These are phyloP conservation scores for Stephanodiscus triporus DNA, from an alignment of 108 stramenopile genomes.

Conservation along the genomic window DNA sequence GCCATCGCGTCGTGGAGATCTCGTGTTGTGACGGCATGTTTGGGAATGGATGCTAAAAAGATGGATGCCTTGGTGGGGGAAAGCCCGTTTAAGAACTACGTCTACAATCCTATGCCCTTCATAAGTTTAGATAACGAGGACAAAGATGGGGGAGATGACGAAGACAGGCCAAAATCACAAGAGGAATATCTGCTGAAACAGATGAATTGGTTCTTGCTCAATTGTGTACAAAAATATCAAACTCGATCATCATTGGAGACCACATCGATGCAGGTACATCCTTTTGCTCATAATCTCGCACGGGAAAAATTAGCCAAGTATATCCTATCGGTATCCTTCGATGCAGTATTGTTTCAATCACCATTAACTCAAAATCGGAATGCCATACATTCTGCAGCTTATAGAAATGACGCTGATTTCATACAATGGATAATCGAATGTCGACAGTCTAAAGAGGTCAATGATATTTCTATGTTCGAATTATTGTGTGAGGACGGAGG, in stretches of 20 bases:
- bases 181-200: slow-evolving; percentile 34
- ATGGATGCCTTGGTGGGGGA: slow-evolving; percentile 66
- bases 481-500: slow-evolving; percentile 73
- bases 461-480: slow-evolving; percentile 45
- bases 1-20: slow-evolving; percentile 67
- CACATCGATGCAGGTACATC: not conserved
- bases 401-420: slow-evolving; percentile 34
- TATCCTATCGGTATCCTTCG: slow-evolving; percentile 28
- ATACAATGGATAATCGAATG: slow-evolving; percentile 27
- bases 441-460: not conserved
- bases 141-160: slow-evolving; percentile 1
- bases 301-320: slow-evolving; percentile 40
- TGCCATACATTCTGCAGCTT: slow-evolving; percentile 40
- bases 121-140: slow-evolving; percentile 10
- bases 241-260: not conserved
- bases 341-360: slow-evolving; percentile 25
- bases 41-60: slow-evolving; percentile 55
- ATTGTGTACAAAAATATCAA: slow-evolving; percentile 43
- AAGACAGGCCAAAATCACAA: slow-evolving; percentile 24
- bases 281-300: slow-evolving; percentile 32
- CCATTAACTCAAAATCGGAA: slow-evolving; percentile 24
- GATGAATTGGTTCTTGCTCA: slow-evolving; percentile 46
- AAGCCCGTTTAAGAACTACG: slow-evolving; percentile 54
- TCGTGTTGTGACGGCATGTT: slow-evolving; percentile 75
- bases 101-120: slow-evolving; percentile 5